These are phyloP conservation scores for Ceratocystis cubensis DNA, from an alignment of 2,329 filamentous ascomycete species.

Conservation along the genomic window DNA sequence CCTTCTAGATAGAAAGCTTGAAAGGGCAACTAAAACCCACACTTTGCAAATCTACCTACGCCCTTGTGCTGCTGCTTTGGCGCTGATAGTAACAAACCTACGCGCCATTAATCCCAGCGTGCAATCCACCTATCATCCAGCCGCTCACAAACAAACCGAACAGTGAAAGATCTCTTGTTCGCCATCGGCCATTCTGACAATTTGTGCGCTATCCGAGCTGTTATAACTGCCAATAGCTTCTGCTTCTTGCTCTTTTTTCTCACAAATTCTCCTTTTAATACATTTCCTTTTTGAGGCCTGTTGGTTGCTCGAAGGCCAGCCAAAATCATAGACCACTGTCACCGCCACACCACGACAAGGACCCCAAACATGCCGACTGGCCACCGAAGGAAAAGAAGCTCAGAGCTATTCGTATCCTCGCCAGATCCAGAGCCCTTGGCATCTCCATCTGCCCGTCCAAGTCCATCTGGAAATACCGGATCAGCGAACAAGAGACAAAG, in stretches of 20 bases:
- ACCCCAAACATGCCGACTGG: conserved; percentile 3
- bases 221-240: background rate
- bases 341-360: background rate
- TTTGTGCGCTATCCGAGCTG: background rate
- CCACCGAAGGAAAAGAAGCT: conserved; percentile 5
- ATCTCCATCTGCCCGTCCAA: background rate
- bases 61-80: background rate
- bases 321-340: too few relatives aligned
- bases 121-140: background rate
- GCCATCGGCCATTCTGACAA: too few relatives aligned
- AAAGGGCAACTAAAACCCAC: background rate
- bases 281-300: background rate
- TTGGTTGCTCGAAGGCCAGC: too few relatives aligned
- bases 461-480: background rate
- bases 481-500: conserved; percentile 6
- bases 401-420: conserved; percentile 2
- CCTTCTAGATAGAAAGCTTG: background rate
- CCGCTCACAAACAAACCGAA: background rate
- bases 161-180: too few relatives aligned
- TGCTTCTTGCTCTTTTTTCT: too few relatives aligned
- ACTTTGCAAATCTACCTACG: background rate
- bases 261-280: background rate
- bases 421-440: background rate
- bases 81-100: background rate
- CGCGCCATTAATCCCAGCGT: background rate